A percentile compares a stretch with the other conserved stretches of the same genome.
These are phyloP conservation scores for Cryptococcus sp. DNA, from an alignment of 1,284 basidiomycete genomes.

Conservation along the genomic window DNA sequence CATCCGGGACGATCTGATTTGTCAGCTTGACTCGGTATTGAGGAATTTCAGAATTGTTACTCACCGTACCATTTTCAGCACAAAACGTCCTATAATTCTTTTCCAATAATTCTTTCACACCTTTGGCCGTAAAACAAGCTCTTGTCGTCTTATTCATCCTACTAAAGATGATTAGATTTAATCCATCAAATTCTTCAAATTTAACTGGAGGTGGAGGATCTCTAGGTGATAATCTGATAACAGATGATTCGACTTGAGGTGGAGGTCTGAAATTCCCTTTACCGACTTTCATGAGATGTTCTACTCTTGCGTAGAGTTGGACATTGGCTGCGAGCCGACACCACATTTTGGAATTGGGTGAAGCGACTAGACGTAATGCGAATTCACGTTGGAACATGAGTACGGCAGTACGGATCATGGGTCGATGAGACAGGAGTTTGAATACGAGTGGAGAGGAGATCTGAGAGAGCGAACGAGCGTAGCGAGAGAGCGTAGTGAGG, in stretches of 20 bases:
- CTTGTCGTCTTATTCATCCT: constrained; percentile 86
- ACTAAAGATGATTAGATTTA: constrained; percentile 84
- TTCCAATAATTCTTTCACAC: constrained; percentile 91
- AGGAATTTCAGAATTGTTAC: constrained; percentile 11
- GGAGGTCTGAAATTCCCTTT: constrained; percentile 96
- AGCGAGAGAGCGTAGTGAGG: constrained; percentile 56
- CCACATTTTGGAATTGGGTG: constrained; percentile 83
- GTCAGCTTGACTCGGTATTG: neutral
- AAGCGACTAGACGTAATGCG: constrained; percentile 83
- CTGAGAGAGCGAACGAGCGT: constrained; percentile 21
- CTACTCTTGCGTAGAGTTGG: constrained; percentile 91
- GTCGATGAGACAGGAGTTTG: constrained; percentile 92
- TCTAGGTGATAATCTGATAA: constrained; percentile 83
- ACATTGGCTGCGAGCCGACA: constrained; percentile 94
- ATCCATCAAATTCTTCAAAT: constrained; percentile 97
- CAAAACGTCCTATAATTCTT: constrained; percentile 94
- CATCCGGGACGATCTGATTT: constrained; percentile 65
- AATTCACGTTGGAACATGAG: constrained; percentile 99
- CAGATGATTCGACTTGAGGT: constrained; percentile 88
- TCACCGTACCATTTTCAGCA: constrained; percentile 69
- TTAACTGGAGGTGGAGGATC: constrained; percentile 93
- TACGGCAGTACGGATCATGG: constrained; percentile 86
- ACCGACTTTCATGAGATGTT: constrained; percentile 93
- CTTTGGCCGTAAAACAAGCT: constrained; percentile 83
- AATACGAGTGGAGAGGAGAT: constrained; percentile 98